Base-by-base conservation (phyloP, 139 green algal genomes). In the Pleodorina starrii region DNA sequence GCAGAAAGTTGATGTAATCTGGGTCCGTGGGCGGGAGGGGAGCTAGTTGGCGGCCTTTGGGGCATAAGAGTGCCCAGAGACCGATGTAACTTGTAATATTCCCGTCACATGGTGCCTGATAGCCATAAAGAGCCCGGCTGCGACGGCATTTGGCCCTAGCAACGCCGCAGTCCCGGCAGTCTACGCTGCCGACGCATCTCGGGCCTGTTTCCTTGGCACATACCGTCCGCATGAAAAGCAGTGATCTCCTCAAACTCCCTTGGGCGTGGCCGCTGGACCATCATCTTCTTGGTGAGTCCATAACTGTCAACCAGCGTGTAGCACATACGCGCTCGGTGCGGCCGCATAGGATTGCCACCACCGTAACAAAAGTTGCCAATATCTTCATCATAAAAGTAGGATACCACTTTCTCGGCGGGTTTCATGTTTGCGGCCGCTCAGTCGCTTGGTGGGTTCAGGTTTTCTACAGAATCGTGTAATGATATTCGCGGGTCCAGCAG, bases 1-100 rank as follows among this genome's bases (percentile, higher is more conserved):
- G 92, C 27, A 99, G 94, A 90, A 99, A 99, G 84, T 97, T 94
- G 42, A 99, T 95, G 92, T 99, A 99, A 38, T 99, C 98, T 98
- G 74, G 74, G 74, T 82, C 74, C 19, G 46, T 63, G 74, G 74
- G 74, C 74, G 74, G 74, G 74, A 82, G 74, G 19, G 35, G 40
- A 59, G 35, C 68, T 76, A 9, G 68, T 46, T 76, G 35, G 38
- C 32, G 68, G 68, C 68, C 68, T 76, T 48, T 27, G 32, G 12
- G n/a, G n/a, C n/a, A n/a, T n/a, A n/a, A n/a, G n/a, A n/a, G n/a
- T 76, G 68, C 36, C 46, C 16, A 25, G 1, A 48, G 35, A 76
- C 9, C 32, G 46, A 76, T 29, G 14, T 48, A 46, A 32, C 14
- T 32, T n/a, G 29, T 48, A 12, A 29, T 32, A 76, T 10, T 25